phyloP scores from a whole-genome alignment of 208 protist species.

The Crithidia thermophila region DNA sequence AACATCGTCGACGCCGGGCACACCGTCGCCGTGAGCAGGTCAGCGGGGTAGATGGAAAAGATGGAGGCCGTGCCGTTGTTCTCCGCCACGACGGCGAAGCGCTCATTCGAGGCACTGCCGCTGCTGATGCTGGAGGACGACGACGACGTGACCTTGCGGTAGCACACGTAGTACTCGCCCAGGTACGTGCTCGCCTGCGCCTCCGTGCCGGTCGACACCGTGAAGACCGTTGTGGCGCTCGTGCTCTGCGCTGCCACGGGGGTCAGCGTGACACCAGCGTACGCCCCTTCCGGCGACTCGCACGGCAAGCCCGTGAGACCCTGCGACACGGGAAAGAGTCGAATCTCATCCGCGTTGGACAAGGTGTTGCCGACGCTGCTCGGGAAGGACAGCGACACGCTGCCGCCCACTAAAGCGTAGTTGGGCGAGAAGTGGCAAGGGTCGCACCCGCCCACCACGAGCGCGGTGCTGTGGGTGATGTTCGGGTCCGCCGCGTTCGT shows the following conservation, averaged over 20 bases:
- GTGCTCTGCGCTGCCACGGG: conserved; percentile 35
- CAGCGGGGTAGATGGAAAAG: conserved; percentile 81
- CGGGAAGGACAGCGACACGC: conserved; percentile 54
- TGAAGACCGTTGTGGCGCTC: conserved; percentile 45
- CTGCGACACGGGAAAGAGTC: conserved; percentile 64
- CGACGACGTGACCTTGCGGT: conserved; percentile 39
- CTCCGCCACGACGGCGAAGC: conserved; percentile 63
- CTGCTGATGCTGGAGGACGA: conserved; percentile 1
- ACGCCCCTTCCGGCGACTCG: conserved; percentile 56
- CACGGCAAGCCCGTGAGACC: conserved; percentile 52
- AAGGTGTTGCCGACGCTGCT: conserved; percentile 52
- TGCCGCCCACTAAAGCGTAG: conserved; percentile 60
- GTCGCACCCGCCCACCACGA: conserved; percentile 74
- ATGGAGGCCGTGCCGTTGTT: conserved; percentile 32
- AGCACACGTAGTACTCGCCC: conserved; percentile 88
- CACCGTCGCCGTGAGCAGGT: conserved; percentile 34
- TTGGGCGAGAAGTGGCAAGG: conserved; percentile 73
- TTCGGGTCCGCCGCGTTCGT: conserved; percentile 34
- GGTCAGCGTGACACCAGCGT: conserved; percentile 50
- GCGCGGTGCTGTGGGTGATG: conserved; percentile 57
- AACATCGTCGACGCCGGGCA: conserved; percentile 42
- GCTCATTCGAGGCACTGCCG: not conserved
- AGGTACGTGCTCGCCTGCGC: conserved; percentile 42
- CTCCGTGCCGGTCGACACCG: conserved; percentile 43
- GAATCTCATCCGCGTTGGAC: conserved; percentile 53